Evolutionary conservation across 164 flowering plant species (phyloP).

Genomic region (Magnolia changhungtana): DNA sequence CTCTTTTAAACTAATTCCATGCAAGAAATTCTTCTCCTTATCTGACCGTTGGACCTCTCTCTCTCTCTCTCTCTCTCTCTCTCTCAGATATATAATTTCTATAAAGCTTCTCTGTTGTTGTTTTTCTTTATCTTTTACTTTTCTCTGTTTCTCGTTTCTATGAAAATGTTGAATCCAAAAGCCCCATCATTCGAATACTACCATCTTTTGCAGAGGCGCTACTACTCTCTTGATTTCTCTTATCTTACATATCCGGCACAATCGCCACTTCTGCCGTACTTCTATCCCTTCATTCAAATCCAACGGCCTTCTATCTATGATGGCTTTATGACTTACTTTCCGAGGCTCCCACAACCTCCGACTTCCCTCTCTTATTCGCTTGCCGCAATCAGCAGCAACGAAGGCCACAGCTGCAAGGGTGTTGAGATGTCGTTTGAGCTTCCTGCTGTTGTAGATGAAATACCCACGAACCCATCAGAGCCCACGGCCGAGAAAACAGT

Average conservation of each 20-base stretch:
- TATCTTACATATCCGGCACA: neutral
- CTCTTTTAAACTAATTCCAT: neutral
- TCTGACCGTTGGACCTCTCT: neutral
- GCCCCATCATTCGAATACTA: neutral
- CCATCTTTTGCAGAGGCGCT: neutral
- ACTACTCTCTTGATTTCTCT: neutral
- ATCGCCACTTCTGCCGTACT: neutral
- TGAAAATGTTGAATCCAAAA: constrained; percentile 4
- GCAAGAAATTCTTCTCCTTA: neutral
- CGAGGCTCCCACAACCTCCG: neutral
- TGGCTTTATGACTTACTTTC: neutral
- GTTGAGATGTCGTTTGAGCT: neutral
- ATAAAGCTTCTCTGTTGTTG: too few species aligned
- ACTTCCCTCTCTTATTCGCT: neutral
- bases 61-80: neutral
- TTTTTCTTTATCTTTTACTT: neutral
- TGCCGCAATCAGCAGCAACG: neutral
- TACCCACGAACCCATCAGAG: neutral
- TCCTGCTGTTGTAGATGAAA: neutral
- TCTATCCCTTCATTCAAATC: neutral
- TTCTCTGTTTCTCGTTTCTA: neutral
- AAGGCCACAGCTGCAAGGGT: neutral
- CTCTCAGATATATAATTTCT: neutral
- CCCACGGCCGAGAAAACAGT: neutral
- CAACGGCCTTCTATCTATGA: neutral